Percentiles rank a stretch among this genome's conserved stretches.
Evolutionary conservation across 2,329 filamentous ascomycete species (phyloP).

Genomic region (Colletotrichum simmondsii): DNA sequence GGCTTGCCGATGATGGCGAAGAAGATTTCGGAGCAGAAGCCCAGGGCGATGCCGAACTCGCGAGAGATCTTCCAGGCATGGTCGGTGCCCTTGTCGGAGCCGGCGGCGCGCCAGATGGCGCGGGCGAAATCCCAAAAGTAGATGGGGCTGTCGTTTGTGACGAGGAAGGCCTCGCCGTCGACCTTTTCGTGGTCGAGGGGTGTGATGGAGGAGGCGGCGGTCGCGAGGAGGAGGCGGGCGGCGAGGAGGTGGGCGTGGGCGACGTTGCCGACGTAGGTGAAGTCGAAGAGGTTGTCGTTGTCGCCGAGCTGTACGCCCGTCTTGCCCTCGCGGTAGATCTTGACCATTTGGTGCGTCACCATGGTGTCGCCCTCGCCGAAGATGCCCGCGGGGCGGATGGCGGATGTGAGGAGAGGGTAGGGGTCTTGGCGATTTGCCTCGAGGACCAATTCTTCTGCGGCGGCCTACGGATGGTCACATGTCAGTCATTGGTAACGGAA

Average conservation of each 20-base stretch:
- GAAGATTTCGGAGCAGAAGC: constrained; percentile 63
- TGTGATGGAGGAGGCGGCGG: constrained; percentile 60
- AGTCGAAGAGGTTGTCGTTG: constrained; percentile 72
- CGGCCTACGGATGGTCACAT: constrained; percentile 59
- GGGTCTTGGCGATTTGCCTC: constrained; percentile 73
- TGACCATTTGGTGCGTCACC: constrained; percentile 77
- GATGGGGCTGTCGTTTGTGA: constrained; percentile 88
- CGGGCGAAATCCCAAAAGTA: constrained; percentile 93
- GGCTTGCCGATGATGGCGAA: constrained; percentile 60
- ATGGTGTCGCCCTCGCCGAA: constrained; percentile 91
- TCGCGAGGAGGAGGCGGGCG: constrained; percentile 74
- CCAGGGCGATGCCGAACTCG: constrained; percentile 63
- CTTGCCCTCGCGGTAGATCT: constrained; percentile 74
- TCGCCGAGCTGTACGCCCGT: constrained; percentile 84
- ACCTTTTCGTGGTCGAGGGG: constrained; percentile 79
- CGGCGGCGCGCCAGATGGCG: constrained; percentile 77
- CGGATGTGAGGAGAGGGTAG: constrained; percentile 74
- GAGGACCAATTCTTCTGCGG: constrained; percentile 85
- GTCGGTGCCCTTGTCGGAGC: constrained; percentile 61
- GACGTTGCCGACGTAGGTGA: constrained; percentile 72
- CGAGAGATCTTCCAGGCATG: constrained; percentile 66
- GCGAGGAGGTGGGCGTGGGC: constrained; percentile 87
- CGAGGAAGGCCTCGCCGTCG: constrained; percentile 88
- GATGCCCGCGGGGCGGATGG: constrained; percentile 88
- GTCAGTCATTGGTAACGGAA: constrained; percentile 4